phyloP scores from a whole-genome alignment of 129 eudicot genomes.

The Arctium minus region DNA sequence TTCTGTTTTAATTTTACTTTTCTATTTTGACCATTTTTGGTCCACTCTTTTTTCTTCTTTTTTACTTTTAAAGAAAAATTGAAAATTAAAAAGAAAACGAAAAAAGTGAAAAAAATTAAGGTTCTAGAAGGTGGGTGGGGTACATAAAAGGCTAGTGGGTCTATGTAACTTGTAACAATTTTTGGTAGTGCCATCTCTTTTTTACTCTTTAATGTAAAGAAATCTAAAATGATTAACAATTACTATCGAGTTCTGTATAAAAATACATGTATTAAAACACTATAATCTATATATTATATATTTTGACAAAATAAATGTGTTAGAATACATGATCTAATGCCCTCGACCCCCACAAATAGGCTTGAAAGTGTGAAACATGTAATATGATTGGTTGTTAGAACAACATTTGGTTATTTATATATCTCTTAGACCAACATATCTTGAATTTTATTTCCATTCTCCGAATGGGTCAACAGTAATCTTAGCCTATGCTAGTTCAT shows the following conservation, averaged over 20 bases:
- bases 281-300: too few relatives aligned
- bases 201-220: not conserved
- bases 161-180: constrained; percentile 34
- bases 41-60: constrained; percentile 5
- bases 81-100: not conserved
- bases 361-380: not conserved
- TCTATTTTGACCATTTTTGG: not conserved
- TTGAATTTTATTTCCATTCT: not conserved
- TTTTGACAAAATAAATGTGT: too few relatives aligned
- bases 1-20: constrained; percentile 37
- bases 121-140: constrained; percentile 23
- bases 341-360: not conserved
- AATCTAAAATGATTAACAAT: not conserved
- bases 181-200: constrained; percentile 15
- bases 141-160: constrained; percentile 24
- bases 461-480: not conserved
- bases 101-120: not conserved
- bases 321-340: not conserved
- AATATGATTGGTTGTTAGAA: not conserved
- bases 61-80: not conserved
- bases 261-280: not conserved
- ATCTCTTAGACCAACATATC: not conserved
- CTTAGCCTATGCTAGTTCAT: not conserved
- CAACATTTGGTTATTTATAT: not conserved
- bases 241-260: not conserved